Conservation (phyloP, 2,329 filamentous ascomycete genomes). For the Onygenales sp. region DNA sequence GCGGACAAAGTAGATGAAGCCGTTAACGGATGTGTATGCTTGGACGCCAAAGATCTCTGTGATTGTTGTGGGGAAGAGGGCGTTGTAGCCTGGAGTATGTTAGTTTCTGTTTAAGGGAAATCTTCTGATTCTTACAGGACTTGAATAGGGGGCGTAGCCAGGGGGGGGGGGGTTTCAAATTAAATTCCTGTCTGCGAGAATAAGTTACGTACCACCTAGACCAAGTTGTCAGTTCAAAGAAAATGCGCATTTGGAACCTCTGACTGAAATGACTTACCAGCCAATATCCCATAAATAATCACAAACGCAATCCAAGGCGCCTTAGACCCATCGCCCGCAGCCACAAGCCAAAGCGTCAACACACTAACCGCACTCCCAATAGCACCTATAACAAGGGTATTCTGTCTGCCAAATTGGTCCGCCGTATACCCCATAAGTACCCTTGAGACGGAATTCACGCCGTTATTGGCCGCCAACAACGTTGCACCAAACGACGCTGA, state of each 20-base stretch:
- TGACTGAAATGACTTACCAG: slow-evolving; percentile 3
- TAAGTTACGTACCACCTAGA: background rate
- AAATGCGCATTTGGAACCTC: background rate
- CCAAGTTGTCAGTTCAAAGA: background rate
- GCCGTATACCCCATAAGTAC: slow-evolving; percentile 29
- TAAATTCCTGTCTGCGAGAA: background rate
- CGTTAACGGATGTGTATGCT: slow-evolving; percentile 30
- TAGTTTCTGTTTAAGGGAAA: background rate
- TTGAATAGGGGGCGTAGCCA: background rate
- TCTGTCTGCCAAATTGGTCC: slow-evolving; percentile 30
- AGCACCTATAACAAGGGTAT: slow-evolving; percentile 26
- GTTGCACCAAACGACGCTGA: slow-evolving; percentile 25
- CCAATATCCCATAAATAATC: slow-evolving; percentile 9
- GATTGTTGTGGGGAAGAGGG: slow-evolving; percentile 30
- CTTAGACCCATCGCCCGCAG: slow-evolving; percentile 6
- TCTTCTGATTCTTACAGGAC: background rate
- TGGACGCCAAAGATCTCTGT: slow-evolving; percentile 32
- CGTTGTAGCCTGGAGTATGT: slow-evolving; percentile 7
- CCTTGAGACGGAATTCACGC: slow-evolving; percentile 29
- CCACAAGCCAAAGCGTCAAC: slow-evolving; percentile 18
- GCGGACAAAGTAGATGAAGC: slow-evolving; percentile 30
- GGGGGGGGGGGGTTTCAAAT: background rate
- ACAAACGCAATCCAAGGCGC: slow-evolving; percentile 7
- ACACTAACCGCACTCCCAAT: slow-evolving; percentile 19
- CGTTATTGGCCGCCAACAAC: slow-evolving; percentile 32